Evolutionary conservation across 345 rosid genomes (phyloP), one percentile per base, ranked within the genome.

Genomic region (Aquilaria yunnanensis): DNA sequence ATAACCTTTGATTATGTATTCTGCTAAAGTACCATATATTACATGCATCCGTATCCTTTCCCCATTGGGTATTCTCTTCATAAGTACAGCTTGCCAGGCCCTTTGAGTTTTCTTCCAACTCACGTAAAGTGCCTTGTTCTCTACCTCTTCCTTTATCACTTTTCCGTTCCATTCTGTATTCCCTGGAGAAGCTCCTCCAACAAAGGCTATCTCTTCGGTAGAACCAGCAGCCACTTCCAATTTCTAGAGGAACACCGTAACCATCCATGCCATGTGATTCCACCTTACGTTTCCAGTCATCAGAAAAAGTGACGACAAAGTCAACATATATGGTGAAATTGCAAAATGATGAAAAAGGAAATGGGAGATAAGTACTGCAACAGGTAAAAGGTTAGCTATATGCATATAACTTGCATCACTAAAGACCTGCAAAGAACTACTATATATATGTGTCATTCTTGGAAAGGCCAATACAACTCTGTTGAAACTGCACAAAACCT

Each of bases 21-120:
- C 86, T 3, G 52, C 74, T 16, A 76, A 30, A 46, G 72, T 74
- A 0, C 76, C 83, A 60, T 81, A 78, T 33, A 65, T 10, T 46
- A 81, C 45, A 32, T 83, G 83, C 74, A 78, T 67, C 86, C 78
- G 72, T 69, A 53, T 79, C 86, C 47, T 76, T 68, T 10, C 86
- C 86, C 86, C 86, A 82, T 29, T n/a, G 61, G 61, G 76, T 74
- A 32, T 52, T 65, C 16, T 72, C 32, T 51, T 82, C 86, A 49
- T 65, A 74, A 46, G 47, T 23, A 48, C 81, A 72, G 48, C 68
- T 66, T 45, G 78, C 76, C 52, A 78, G 64, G 49, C 65, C 16
- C 68, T 79, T 70, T 31, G 72, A 60, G 48, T 56, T 57, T 55
- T 78, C 73, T 64, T 78, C 85, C 33, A 78, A 51, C 58, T 64